Evolutionary conservation across 805 yeast species (phyloP).

Genomic region (Candida jianshihensis): DNA sequence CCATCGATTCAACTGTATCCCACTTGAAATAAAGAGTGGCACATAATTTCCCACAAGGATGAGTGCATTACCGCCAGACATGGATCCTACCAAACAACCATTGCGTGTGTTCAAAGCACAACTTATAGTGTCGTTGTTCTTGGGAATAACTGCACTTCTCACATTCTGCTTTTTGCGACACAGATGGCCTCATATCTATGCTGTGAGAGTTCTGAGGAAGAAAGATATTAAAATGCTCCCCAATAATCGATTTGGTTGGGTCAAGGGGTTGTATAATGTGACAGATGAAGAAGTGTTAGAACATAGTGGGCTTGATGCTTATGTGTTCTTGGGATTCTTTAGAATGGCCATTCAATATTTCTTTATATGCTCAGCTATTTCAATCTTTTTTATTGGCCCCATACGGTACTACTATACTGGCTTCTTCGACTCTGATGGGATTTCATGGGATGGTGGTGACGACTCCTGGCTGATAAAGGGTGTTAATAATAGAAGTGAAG

Average conservation of each 20-base stretch:
- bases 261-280: slow-evolving; percentile 57
- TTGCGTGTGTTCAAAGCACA: slow-evolving; percentile 73
- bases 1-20: no score
- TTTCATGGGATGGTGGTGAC: slow-evolving; percentile 18
- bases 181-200: slow-evolving; percentile 77
- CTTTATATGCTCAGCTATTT: slow-evolving; percentile 58
- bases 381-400: slow-evolving; percentile 76
- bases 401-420: slow-evolving; percentile 82
- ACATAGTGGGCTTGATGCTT: slow-evolving; percentile 91
- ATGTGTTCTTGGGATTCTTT: slow-evolving; percentile 85
- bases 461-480: slow-evolving; percentile 9
- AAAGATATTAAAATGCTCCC: slow-evolving; percentile 26
- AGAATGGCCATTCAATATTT: slow-evolving; percentile 77
- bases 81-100: slow-evolving; percentile 25
- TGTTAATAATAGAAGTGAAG: slow-evolving; percentile 18
- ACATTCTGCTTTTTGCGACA: slow-evolving; percentile 66
- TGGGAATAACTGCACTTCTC: slow-evolving; percentile 65
- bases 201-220: slow-evolving; percentile 52
- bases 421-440: slow-evolving; percentile 56
- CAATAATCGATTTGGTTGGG: slow-evolving; percentile 74
- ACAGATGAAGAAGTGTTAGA: slow-evolving; percentile 75
- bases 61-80: slow-evolving; percentile 24
- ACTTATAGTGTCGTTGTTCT: slow-evolving; percentile 55
- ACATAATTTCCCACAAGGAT: slow-evolving; percentile 3
- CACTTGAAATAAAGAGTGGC: no score